phyloP scores from a whole-genome alignment of 768 basidiomycete genomes.

The Cystofilobasidium capitatum region DNA sequence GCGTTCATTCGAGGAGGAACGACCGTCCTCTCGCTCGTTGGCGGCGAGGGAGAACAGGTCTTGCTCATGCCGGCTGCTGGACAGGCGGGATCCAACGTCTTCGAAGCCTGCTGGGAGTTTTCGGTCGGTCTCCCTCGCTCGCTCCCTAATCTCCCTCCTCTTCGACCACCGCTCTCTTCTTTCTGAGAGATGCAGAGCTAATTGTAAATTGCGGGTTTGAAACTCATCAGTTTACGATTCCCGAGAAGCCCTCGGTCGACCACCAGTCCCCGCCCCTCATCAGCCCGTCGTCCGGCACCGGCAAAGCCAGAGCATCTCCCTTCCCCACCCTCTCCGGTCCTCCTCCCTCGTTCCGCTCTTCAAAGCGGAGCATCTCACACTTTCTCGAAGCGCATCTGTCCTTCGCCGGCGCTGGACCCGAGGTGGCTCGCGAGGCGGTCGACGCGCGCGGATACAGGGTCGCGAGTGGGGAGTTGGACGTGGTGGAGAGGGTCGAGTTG shows the following conservation, averaged over 20 bases:
- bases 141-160: background rate
- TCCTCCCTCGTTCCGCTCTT: constrained; percentile 11
- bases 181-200: background rate
- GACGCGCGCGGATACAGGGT: background rate
- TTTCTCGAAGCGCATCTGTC: constrained; percentile 17
- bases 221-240: constrained; percentile 6
- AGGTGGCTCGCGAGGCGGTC: background rate
- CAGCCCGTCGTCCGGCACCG: background rate
- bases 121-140: constrained; percentile 4
- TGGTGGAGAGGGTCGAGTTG: background rate
- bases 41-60: constrained; percentile 10
- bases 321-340: background rate
- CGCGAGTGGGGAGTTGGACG: constrained; percentile 5
- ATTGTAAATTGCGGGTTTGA: background rate
- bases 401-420: constrained; percentile 4
- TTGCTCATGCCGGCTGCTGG: constrained; percentile 16
- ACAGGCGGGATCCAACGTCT: background rate
- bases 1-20: constrained; percentile 4
- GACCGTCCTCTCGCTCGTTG: constrained; percentile 3
- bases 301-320: constrained; percentile 7
- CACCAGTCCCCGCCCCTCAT: background rate
- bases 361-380: background rate
- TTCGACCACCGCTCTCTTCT: background rate
- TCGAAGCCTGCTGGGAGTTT: constrained; percentile 11
- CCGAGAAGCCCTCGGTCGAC: constrained; percentile 15